Base-by-base conservation (phyloP, 2,329 filamentous ascomycete genomes). In the Talaromyces sp. region DNA sequence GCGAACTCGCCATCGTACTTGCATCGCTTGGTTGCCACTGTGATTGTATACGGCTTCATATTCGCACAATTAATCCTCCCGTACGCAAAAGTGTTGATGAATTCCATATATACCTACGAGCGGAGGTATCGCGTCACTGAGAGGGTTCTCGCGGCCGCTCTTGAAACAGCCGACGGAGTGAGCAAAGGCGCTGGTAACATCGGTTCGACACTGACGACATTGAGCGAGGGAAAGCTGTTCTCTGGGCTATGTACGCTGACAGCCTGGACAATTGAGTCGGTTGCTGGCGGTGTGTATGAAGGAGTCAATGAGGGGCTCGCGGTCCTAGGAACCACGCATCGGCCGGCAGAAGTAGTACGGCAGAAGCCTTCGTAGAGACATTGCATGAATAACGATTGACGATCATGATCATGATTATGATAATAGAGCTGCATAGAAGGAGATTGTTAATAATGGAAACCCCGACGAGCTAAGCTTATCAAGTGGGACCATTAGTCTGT, bases 261-360 rank as follows among this genome's bases (percentile, higher is more conserved):
- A 2, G 73, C 83, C 3, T 92, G 89, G 86, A 84, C 87, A 70
- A 75, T 90, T 1, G 83, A 88, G 67, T 85, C 87, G 22, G 78
- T 92, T 60, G 83, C 86, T 1, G 88, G 87, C 14, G 90, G 90
- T 0, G 79, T 92, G 49, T 86, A 87, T 70, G 87, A 91, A 69
- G 88, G 90, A 6, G 79, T 82, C 41, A 82, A 81, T 1, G 83
- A 87, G 66, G 85, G 85, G 0, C 78, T 87, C 74, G 73, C 76
- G 22, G 76, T 83, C 49, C 66, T 85, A 57, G 81, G 82, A 8
- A 63, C 74, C 43, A 62, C 27, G 50, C 57, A 68, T 54, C 69
- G 62, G 33, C 67, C 70, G 19, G 63, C 68, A 11, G 35, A 61
- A 22, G 11, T 56, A 39, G 19, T 16, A 24, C 52, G 33, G 11